Base-by-base conservation (phyloP, 2,329 filamentous ascomycete species). In the Fusarium sp. region DNA sequence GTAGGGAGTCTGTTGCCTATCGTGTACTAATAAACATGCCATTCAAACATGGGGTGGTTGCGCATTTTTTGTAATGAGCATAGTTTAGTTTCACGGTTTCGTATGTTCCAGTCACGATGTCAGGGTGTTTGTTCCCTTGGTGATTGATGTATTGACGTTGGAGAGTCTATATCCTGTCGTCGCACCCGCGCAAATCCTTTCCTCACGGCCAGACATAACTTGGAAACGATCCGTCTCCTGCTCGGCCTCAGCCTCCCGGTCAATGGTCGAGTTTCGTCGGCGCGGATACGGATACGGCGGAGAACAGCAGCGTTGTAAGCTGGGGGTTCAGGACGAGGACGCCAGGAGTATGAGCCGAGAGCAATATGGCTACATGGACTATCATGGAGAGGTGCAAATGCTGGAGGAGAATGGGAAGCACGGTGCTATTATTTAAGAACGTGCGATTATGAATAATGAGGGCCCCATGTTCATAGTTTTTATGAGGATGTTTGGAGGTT, bases 21-120 rank as follows among this genome's bases (percentile, higher is more conserved):
- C 25, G 21, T 61, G 55, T 53, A 60, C 39, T 54, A 49, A 54
- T 58, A 50, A 39, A 56, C 35, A 19, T 35, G 2, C 9, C 27
- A 29, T 9, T 29, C 27, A 29, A 29, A 10, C 8, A 29, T 10
- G 11, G 9, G 8, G 27, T 9, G 23, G 27, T 29, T 29, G 9
- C 9, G 11, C 9, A 29, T 29, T 10, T 29, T 10, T 29, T 9
- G 27, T 10, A 4, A 9, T 4, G 2, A 29, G 27, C 27, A n/a
- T 29, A 29, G 9, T n/a, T n/a, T n/a, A 29, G 27, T 29, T 29
- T 25, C 9, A 29, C 5, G 21, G 27, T 19, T 29, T 9, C n/a
- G n/a, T 33, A n/a, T 23, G 17, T 27, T 52, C 38, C 38, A 45
- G 38, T 54, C 2, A 10, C 7, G 17, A 29, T 29, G 9, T 29